A percentile compares a stretch with the other conserved stretches of the same genome.
phyloP scores from a whole-genome alignment of 352 stramenopile species.

The Phytopythium oedochilum region DNA sequence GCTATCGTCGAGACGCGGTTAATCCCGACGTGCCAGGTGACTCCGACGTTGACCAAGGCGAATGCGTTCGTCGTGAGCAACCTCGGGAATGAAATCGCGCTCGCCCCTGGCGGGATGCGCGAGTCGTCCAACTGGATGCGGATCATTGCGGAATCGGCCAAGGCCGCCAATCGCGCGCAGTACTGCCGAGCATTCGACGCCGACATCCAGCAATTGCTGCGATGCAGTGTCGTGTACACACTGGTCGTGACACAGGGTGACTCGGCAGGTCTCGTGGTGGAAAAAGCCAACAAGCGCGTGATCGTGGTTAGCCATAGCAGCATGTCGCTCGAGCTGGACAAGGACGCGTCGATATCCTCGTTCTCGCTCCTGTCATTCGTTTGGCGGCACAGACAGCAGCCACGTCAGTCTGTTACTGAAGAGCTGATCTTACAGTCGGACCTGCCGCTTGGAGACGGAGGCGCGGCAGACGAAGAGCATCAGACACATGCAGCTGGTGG shows the following conservation, averaged over 20 bases:
- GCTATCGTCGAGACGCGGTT: constrained; percentile 48
- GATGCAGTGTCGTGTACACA: constrained; percentile 45
- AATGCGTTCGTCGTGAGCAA: constrained; percentile 55
- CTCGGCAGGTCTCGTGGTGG: constrained; percentile 35
- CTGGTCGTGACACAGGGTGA: constrained; percentile 23
- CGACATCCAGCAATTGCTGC: constrained; percentile 37
- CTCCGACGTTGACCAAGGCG: constrained; percentile 35
- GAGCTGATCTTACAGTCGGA: not conserved
- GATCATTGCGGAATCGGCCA: constrained; percentile 23
- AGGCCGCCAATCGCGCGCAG: constrained; percentile 16
- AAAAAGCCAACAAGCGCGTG: constrained; percentile 57
- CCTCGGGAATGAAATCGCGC: constrained; percentile 36
- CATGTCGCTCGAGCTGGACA: not conserved
- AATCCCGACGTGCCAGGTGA: constrained; percentile 40
- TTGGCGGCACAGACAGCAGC: constrained; percentile 1
- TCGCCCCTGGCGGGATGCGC: constrained; percentile 31
- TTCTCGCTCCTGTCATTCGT: not conserved
- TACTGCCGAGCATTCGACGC: constrained; percentile 50
- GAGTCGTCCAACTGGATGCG: constrained; percentile 49
- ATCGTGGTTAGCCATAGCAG: constrained; percentile 51
- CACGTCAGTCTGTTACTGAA: constrained; percentile 6
- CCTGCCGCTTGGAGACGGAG: not conserved
- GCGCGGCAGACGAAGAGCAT: not conserved
- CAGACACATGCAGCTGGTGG: not conserved
- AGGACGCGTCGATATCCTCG: not conserved